phyloP scores from a whole-genome alignment of 2,329 filamentous ascomycete genomes.

The Monosporascus cannonballus region DNA sequence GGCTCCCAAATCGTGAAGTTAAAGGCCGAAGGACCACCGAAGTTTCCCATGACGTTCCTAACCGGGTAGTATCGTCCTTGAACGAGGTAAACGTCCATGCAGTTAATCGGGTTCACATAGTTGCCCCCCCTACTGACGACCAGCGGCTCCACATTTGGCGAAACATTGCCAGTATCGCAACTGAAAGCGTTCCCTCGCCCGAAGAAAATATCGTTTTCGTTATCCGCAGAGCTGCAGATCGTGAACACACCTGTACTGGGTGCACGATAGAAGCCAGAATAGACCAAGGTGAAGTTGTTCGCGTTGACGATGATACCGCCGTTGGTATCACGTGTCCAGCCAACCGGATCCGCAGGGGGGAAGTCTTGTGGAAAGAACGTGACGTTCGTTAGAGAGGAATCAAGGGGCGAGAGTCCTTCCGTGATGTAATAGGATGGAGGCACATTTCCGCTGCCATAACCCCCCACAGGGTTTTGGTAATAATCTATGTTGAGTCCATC shows the following conservation, averaged over 20 bases:
- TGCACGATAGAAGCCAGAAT: conserved; percentile 1
- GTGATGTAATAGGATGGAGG: no score
- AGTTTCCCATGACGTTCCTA: not conserved
- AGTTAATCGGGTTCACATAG: not conserved
- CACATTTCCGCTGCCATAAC: no score
- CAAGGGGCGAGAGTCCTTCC: no score
- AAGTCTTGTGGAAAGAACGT: no score
- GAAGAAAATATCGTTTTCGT: conserved; percentile 1
- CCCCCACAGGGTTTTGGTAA: no score
- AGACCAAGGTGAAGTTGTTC: conserved; percentile 3
- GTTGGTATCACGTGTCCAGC: conserved; percentile 1
- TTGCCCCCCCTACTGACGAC: not conserved
- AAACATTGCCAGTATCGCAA: not conserved
- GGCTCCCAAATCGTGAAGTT: not conserved
- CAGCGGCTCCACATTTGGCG: not conserved
- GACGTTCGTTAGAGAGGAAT: no score
- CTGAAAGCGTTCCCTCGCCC: conserved; percentile 1
- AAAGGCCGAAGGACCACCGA: not conserved
- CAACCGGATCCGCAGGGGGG: not conserved
- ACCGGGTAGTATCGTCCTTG: not conserved
- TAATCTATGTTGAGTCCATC: no score
- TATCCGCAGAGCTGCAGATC: not conserved
- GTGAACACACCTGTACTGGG: not conserved
- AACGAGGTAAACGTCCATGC: not conserved
- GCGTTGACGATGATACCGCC: conserved; percentile 1